Conservation (phyloP, 495 filamentous ascomycete genomes). For the Sordaria brevicollis region DNA sequence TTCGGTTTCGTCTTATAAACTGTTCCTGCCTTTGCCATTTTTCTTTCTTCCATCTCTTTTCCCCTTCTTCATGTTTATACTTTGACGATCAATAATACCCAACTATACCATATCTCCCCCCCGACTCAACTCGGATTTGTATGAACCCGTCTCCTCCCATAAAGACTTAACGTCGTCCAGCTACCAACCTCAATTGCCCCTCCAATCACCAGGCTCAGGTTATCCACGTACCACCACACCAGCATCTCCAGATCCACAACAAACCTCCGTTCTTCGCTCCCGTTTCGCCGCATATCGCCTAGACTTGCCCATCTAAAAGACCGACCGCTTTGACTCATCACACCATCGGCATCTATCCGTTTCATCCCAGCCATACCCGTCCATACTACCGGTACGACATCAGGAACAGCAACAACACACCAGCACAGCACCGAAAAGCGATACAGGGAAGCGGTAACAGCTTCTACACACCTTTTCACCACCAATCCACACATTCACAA, state of each 20-base stretch:
- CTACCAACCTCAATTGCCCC: not conserved
- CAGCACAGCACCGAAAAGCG: not conserved
- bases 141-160: not conserved
- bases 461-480: not conserved
- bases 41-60: not conserved
- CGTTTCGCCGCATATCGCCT: not conserved
- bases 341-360: not conserved
- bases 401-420: not conserved
- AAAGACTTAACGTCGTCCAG: not conserved
- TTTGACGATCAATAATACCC: not conserved
- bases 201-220: not conserved
- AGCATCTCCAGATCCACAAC: not conserved
- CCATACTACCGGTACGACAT: not conserved
- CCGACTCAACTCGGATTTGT: not conserved
- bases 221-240: not conserved
- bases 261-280: not conserved
- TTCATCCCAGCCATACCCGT: not conserved
- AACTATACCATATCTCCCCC: not conserved
- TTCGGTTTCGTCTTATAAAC: not conserved
- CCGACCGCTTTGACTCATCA: not conserved
- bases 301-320: not conserved
- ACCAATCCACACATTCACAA: not conserved
- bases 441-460: not conserved
- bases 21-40: not conserved
- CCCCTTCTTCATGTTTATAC: not conserved